Base-by-base conservation (phyloP, 441 rosid genomes). In the Isatis lusitanica region DNA sequence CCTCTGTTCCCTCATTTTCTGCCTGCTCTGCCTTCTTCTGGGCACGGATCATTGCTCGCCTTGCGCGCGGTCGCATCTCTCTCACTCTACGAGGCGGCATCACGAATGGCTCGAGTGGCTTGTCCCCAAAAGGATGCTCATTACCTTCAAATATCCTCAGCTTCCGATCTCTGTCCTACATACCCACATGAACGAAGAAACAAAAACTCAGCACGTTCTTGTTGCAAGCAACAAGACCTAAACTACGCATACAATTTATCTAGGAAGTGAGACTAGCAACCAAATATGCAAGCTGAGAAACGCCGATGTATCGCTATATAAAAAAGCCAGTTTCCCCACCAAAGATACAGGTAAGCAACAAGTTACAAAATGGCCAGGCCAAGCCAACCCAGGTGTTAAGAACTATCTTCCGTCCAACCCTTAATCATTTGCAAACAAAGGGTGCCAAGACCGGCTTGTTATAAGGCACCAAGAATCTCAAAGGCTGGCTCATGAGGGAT, bases 1-100 rank as follows among this genome's bases (percentile, higher is more conserved):
- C 61, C 52, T 91, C 85, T 44, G 76, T 66, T 21, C 80, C 78
- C 31, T 73, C 85, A 57, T 73, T 82, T 60, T 81, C 84, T 62
- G 86, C 96, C 85, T 79, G 83, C 77, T 94, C 93, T 9, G 85
- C 91, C 75, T 90, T 92, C 85, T 90, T 88, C 81, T 92, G 90
- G 66, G 96, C 98, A 70, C 99, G 89, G 81, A 92, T 78, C 85
- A 90, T 66, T 77, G 99, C 99, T 30, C 99, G 88, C 80, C 92
- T 89, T 24, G 83, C 91, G 43, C 97, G 94, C 3, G 99, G 99
- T 48, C 92, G 85, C 98, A 94, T 82, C 83, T 93, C 98, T 71
- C 98, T 84, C 24, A 94, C 92, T 46, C 51, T 80, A 74, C 98
- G 86, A 50, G 96, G 93, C 17, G 98, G 98, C 93, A 87, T 94